Conservation (phyloP, 129 eudicot genomes). For the Ambrosia trifida region DNA sequence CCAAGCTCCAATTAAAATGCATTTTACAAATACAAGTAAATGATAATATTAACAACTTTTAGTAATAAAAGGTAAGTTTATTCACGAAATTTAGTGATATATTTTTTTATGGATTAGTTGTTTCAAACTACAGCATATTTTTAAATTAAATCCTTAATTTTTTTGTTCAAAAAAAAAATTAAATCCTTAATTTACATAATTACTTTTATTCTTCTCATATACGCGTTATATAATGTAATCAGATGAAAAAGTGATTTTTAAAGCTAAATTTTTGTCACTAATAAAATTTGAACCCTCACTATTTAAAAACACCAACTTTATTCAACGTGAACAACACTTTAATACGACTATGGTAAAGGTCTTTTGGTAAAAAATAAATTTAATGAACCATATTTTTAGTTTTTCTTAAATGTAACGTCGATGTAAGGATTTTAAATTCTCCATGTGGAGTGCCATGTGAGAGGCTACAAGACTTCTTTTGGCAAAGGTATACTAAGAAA, state of each 20-base stretch:
- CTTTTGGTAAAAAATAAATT: not conserved
- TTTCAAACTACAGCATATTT: not conserved
- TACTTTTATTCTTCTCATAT: not conserved
- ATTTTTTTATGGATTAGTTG: not conserved
- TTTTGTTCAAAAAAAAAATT: too few species aligned
- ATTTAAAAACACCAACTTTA: too few species aligned
- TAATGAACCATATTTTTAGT: not conserved
- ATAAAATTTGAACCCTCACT: too few species aligned
- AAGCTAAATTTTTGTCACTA: not conserved
- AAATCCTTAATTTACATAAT: not conserved
- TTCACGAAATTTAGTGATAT: not conserved
- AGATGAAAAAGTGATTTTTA: not conserved
- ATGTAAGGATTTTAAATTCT: conserved; percentile 7
- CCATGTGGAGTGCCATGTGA: conserved; percentile 28
- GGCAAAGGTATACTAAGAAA: conserved; percentile 13
- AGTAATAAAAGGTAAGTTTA: too few species aligned
- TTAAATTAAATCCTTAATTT: not conserved
- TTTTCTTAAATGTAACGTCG: not conserved
- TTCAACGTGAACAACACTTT: too few species aligned
- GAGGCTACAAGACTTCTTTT: conserved; percentile 21
- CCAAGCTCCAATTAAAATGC: too few species aligned
- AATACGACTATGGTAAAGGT: too few species aligned
- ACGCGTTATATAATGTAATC: not conserved
- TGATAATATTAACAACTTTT: too few species aligned
- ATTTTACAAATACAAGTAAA: too few species aligned